Evolutionary conservation across 495 filamentous ascomycete genomes (phyloP).

Genomic region (Bathelium albidoporum): DNA sequence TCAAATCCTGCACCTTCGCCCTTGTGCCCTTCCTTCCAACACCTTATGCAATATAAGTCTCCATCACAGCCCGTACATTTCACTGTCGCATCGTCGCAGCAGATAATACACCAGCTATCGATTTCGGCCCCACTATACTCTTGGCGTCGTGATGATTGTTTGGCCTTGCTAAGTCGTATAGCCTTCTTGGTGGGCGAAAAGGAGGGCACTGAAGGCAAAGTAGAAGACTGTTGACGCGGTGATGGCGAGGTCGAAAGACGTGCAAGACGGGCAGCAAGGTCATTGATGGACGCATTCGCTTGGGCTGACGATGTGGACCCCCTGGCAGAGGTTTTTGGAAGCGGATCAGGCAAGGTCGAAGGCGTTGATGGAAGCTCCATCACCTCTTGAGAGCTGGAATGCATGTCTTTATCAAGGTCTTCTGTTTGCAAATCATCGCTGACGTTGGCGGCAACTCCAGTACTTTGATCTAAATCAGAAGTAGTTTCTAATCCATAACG

Average conservation of each 20-base stretch:
- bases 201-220: constrained; percentile 23
- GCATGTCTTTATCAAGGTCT: not conserved
- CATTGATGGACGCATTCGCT: not conserved
- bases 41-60: constrained; percentile 54
- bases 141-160: constrained; percentile 19
- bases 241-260: constrained; percentile 16
- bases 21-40: constrained; percentile 61
- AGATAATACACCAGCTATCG: constrained; percentile 60
- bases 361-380: constrained; percentile 16
- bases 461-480: constrained; percentile 1
- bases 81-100: constrained; percentile 54
- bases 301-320: not conserved
- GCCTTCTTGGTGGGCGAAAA: constrained; percentile 14
- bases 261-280: constrained; percentile 16
- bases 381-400: not conserved
- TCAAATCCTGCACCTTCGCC: constrained; percentile 48
- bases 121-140: constrained; percentile 52
- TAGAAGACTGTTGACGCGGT: constrained; percentile 18
- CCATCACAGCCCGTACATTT: constrained; percentile 53
- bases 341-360: constrained; percentile 6
- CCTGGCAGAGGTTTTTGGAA: not conserved
- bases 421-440: not conserved
- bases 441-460: not conserved
- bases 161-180: constrained; percentile 15
- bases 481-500: constrained; percentile 14